A percentile compares a stretch with the other conserved stretches of the same genome.
Conservation (phyloP, 1,139 yeast genomes). For the Keqinozyma sinolaborantium region DNA sequence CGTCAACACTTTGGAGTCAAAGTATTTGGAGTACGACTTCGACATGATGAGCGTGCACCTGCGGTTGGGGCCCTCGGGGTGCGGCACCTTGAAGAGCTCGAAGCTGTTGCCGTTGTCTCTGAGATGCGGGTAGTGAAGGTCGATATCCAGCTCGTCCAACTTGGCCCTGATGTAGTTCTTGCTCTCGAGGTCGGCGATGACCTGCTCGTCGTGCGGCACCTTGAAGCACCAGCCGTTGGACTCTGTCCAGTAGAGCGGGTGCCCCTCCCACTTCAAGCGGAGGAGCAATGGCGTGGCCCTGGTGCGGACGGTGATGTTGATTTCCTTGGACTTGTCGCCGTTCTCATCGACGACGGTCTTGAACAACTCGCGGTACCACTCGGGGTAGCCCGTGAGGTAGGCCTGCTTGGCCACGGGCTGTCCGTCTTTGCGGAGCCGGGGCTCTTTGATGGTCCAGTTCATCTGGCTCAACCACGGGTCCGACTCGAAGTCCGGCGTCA, state of each 20-base stretch:
- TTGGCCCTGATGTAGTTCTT: conserved; percentile 52
- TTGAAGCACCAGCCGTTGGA: conserved; percentile 87
- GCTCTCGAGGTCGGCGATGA: conserved; percentile 34
- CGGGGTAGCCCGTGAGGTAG: conserved; percentile 85
- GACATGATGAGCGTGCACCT: conserved; percentile 81
- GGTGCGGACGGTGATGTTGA: conserved; percentile 68
- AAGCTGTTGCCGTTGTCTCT: conserved; percentile 19
- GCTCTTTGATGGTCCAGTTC: conserved; percentile 75
- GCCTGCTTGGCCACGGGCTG: conserved; percentile 72
- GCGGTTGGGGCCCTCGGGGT: conserved; percentile 76
- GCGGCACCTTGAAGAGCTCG: conserved; percentile 74
- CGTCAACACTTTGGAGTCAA: conserved; percentile 69
- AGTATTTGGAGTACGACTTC: conserved; percentile 66
- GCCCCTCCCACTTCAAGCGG: conserved; percentile 80
- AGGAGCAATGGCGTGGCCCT: conserved; percentile 75
- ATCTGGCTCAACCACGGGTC: conserved; percentile 93
- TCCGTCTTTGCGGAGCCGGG: conserved; percentile 66
- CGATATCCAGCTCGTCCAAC: conserved; percentile 24
- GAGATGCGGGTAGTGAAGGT: conserved; percentile 19
- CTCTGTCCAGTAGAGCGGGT: conserved; percentile 78
- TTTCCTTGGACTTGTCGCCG: conserved; percentile 23
- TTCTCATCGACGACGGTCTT: conserved; percentile 36
- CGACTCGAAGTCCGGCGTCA: conserved; percentile 26
- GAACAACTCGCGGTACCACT: conserved; percentile 83
- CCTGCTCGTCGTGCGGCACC: conserved; percentile 40